Base-by-base conservation (phyloP, 805 yeast species). In the Maudiozyma pseudohumilis region DNA sequence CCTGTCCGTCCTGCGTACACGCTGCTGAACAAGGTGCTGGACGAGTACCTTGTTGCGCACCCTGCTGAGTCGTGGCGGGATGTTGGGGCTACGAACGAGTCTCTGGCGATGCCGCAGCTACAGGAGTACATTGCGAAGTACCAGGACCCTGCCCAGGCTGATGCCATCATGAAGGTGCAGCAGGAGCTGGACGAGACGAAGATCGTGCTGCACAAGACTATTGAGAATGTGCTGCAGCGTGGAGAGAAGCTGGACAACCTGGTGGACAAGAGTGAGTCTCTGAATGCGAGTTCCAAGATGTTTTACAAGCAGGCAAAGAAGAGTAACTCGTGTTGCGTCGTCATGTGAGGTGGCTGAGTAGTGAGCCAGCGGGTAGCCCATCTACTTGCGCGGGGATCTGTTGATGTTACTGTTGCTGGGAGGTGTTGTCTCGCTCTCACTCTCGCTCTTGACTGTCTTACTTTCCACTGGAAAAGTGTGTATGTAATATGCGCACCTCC, bases 1-100 rank as follows among this genome's bases (percentile, higher is more conserved):
- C 98, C 97, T 2, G 89, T 86, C 23, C 74, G 98, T 58, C 97
- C 96, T 11, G 97, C 96, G 1, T 89, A 86, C 63, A 84, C 96
- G 2, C 68, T 92, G 42, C 72, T 92, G 53, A 89, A 89, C 70
- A 89, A 86, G 64, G 67, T 89, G 17, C 69, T 86, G 49, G 98
- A 92, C 52, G 97, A 89, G 61, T 92, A 85, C 62, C 65, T 89
- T 39, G 69, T 88, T 10, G 76, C 80, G 45, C 87, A 83, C 59
- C 95, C 96, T 10, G 71, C 76, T 32, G 56, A 61, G 15, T 77
- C 80, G 45, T 87, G 95, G 95, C 60, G 58, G 33, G 53, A 62
- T 40, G 59, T 73, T 34, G 54, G 69, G 3, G 75, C 70, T 40
- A 66, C 70, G 1, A 56, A 57, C 30, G 55, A 51, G 26, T 41